Evolutionary conservation across 768 basidiomycete genomes (phyloP).

Genomic region (Naganishia kalamii): DNA sequence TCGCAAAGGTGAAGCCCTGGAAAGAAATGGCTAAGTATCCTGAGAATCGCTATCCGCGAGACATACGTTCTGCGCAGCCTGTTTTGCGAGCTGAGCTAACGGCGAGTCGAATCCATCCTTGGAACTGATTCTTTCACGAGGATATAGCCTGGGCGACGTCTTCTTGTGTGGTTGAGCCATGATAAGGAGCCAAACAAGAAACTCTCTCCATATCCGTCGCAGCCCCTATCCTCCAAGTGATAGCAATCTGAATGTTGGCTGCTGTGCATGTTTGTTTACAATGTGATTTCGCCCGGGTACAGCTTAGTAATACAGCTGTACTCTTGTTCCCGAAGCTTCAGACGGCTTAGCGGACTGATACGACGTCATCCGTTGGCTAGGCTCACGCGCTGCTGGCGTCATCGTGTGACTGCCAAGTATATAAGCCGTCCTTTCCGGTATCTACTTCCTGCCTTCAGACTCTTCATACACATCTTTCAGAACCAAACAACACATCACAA

Average conservation of each 20-base stretch:
- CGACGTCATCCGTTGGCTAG: background rate
- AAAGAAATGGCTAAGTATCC: background rate
- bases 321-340: background rate
- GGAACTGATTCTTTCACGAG: conserved; percentile 4
- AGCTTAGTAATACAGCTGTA: background rate
- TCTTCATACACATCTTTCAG: background rate
- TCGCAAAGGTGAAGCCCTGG: background rate
- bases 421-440: conserved; percentile 6
- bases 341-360: background rate
- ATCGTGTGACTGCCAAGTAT: background rate
- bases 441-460: too few species aligned
- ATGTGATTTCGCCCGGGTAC: background rate
- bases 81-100: conserved; percentile 6
- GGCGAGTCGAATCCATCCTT: conserved; percentile 16
- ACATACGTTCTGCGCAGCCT: conserved; percentile 10
- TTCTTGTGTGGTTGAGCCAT: background rate
- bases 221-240: background rate
- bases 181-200: background rate
- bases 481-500: conserved; percentile 8
- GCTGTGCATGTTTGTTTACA: background rate
- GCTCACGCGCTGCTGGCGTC: background rate
- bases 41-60: background rate
- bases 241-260: background rate
- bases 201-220: background rate
- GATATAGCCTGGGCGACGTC: background rate